Evolutionary conservation across 495 filamentous ascomycete species (phyloP), one percentile per base, ranked within the genome.

Genomic region (Paragyromitra xinjiangensis): DNA sequence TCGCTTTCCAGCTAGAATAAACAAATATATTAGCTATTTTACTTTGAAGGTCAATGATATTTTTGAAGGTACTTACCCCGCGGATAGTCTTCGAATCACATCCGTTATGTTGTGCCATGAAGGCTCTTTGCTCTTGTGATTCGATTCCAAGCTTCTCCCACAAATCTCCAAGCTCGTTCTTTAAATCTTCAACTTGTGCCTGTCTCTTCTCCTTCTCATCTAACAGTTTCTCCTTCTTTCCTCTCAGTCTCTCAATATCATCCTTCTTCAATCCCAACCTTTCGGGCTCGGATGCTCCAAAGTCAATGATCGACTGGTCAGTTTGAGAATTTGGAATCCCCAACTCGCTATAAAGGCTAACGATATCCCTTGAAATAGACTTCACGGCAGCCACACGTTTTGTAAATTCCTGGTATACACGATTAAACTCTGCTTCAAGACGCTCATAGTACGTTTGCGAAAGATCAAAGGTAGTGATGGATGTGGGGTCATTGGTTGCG

Each of bases 171-270:
- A 98, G 92, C 1, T 89, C 88, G 14, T 81, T 79, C 69, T 88
- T 91, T 39, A 98, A 87, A 34, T 97, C 93, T 73, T 89, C 92
- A 65, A 98, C 83, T 70, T 90, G 91, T 83, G 88, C 90, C 83
- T 97, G 93, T n/a, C 95, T 92, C 67, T 85, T 87, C 82, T 91
- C 91, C 87, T 96, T 97, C 85, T 99, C 95, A n/a, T 97, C 92
- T n/a, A 93, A 76, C 59, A 99, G 87, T 81, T 92, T 94, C 77
- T 97, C 93, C 53, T 91, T 89, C 85, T 90, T 94, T 22, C 81
- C 82, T 67, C 89, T 89, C 69, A 99, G 86, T 44, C 89, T 87
- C 8, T 87, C 85, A 34, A 99, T 84, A 83, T 99, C 95, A 45
- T 93, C 89, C 81, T 94, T 89, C 82, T 95, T 94, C 50, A 99